phyloP scores from a whole-genome alignment of 495 filamentous ascomycete species.

The Penicillium fimorum region DNA sequence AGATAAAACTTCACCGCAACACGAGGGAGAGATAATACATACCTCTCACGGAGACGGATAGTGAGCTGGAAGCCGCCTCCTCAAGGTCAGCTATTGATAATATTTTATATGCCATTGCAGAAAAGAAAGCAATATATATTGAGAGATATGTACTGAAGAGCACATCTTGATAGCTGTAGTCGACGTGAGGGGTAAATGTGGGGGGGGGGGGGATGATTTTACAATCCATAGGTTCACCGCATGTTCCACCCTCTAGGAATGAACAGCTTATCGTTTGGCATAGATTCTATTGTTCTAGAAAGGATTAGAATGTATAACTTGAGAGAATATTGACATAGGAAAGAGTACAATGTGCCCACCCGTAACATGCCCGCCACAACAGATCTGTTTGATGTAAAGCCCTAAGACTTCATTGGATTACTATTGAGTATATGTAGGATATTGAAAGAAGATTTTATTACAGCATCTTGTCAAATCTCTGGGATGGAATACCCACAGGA shows the following conservation, averaged over 20 bases:
- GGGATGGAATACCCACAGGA: neutral
- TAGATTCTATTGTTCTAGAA: neutral
- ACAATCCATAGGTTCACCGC: neutral
- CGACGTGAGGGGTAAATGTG: constrained; percentile 8
- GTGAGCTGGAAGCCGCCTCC: constrained; percentile 12
- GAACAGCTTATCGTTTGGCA: neutral
- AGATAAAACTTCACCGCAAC: neutral
- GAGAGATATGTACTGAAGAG: neutral
- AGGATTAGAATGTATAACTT: neutral
- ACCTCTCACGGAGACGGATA: constrained; percentile 20
- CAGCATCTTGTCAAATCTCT: neutral
- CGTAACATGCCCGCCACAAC: neutral
- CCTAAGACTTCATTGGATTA: neutral
- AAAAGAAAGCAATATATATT: neutral
- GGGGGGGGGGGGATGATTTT: too few species aligned
- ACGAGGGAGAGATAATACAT: neutral
- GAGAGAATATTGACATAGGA: neutral
- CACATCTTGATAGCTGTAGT: neutral
- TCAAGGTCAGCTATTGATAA: constrained; percentile 24
- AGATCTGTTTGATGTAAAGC: neutral
- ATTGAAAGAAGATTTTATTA: neutral
- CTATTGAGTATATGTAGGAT: neutral
- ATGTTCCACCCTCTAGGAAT: neutral
- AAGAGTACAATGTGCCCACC: neutral
- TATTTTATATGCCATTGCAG: constrained; percentile 14